A percentile compares a stretch with the other conserved stretches of the same genome.
Evolutionary conservation across 2,329 filamentous ascomycete species (phyloP).

Genomic region (Arthrobotrys entomopaga): DNA sequence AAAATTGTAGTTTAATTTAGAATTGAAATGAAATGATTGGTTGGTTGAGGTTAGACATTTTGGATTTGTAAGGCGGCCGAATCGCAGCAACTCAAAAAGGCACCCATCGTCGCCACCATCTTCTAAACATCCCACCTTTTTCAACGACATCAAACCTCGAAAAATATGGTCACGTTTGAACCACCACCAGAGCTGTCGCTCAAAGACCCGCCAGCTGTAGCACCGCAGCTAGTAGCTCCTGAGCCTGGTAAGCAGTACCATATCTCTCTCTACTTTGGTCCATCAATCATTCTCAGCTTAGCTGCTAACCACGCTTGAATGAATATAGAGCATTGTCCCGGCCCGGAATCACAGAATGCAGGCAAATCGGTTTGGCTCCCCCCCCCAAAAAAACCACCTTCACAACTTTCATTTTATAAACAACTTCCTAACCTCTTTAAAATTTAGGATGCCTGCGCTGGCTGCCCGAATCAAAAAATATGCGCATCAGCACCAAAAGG

Average conservation of each 20-base stretch:
- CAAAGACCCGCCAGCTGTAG: slow-evolving; percentile 75
- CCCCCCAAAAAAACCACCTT: slow-evolving; percentile 49
- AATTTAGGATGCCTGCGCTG: slow-evolving; percentile 88
- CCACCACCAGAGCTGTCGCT: slow-evolving; percentile 50
- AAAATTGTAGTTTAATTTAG: slow-evolving; percentile 29
- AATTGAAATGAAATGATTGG: slow-evolving; percentile 13
- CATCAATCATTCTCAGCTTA: background rate
- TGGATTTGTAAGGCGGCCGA: slow-evolving; percentile 47
- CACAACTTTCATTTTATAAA: slow-evolving; percentile 63
- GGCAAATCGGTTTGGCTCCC: slow-evolving; percentile 65
- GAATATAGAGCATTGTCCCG: slow-evolving; percentile 84
- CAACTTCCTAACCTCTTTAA: slow-evolving; percentile 64
- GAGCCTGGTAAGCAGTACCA: slow-evolving; percentile 72
- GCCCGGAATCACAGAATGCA: slow-evolving; percentile 79
- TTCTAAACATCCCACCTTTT: background rate
- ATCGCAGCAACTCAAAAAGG: slow-evolving; percentile 42
- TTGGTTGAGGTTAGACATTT: slow-evolving; percentile 18
- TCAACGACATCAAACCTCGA: slow-evolving; percentile 27
- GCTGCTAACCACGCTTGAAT: slow-evolving; percentile 27
- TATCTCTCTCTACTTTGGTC: slow-evolving; percentile 6
- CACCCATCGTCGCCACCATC: slow-evolving; percentile 23
- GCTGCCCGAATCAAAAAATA: slow-evolving; percentile 94
- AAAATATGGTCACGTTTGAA: slow-evolving; percentile 61
- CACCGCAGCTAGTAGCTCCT: slow-evolving; percentile 87
- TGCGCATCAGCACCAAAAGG: slow-evolving; percentile 95